A percentile compares a stretch with the other conserved stretches of the same genome.
phyloP scores from a whole-genome alignment of 495 filamentous ascomycete genomes.

The Penicillium dipodomyicola region DNA sequence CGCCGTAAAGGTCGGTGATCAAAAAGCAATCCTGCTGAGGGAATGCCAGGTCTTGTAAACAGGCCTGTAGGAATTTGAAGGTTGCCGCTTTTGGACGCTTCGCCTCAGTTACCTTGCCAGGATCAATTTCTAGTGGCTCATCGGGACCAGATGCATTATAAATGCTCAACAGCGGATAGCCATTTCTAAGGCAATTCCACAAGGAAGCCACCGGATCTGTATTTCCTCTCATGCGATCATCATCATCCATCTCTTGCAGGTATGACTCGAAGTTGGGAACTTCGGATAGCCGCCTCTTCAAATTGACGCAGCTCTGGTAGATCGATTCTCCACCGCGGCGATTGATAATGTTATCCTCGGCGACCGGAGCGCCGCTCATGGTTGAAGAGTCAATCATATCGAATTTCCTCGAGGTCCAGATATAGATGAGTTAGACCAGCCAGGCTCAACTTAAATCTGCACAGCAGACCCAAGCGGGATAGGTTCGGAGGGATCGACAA shows the following conservation, averaged over 20 bases:
- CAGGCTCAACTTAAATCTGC: slow-evolving; percentile 39
- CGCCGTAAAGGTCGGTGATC: slow-evolving; percentile 84
- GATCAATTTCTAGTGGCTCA: slow-evolving; percentile 62
- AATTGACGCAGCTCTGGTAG: slow-evolving; percentile 87
- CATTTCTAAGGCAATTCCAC: slow-evolving; percentile 83
- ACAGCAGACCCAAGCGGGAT: slow-evolving; percentile 35
- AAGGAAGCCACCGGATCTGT: slow-evolving; percentile 86
- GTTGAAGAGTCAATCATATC: slow-evolving; percentile 40
- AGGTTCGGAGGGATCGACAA: slow-evolving; percentile 25
- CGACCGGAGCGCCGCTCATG: slow-evolving; percentile 57
- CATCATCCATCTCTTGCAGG: slow-evolving; percentile 60
- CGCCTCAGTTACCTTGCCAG: slow-evolving; percentile 53
- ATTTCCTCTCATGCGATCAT: slow-evolving; percentile 56
- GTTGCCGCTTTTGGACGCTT: slow-evolving; percentile 69
- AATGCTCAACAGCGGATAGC: slow-evolving; percentile 80
- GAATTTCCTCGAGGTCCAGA: slow-evolving; percentile 23
- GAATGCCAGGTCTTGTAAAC: slow-evolving; percentile 68
- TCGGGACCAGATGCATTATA: slow-evolving; percentile 78
- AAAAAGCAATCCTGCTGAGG: slow-evolving; percentile 82
- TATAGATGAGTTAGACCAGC: slow-evolving; percentile 31
- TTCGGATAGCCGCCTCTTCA: slow-evolving; percentile 73
- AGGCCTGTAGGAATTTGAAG: slow-evolving; percentile 70
- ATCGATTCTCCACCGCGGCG: slow-evolving; percentile 87
- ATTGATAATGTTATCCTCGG: slow-evolving; percentile 92
- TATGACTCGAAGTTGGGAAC: slow-evolving; percentile 80